Base-by-base conservation (phyloP, 306 rosid species). In the Begonia fuchsioides region DNA sequence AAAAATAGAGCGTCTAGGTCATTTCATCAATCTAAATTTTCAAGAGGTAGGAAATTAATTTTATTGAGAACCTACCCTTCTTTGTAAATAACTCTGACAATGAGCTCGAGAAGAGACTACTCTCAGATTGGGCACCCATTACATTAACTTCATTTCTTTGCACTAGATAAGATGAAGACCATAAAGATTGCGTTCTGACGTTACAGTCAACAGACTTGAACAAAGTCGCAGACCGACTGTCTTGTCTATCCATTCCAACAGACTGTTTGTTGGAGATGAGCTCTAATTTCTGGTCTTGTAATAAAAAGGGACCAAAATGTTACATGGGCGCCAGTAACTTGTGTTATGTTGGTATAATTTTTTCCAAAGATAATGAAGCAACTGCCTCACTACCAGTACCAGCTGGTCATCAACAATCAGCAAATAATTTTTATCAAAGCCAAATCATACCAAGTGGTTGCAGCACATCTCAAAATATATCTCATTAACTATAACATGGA, bases 91-190 rank as follows among this genome's bases (percentile, higher is more conserved):
- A 55, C 3, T 73, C 72, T 5, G 79, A 68, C 53, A 69, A 44
- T 12, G 79, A 73, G 65, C 75, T 68, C 0, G 79, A 68, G 75
- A 73, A 73, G 52, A 73, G 79, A 50, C 75, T 69, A 46, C 79
- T 73, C 72, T 73, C 79, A 39, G 57, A 61, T 57, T 69, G 79
- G 38, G 72, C 43, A 56, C 69, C 74, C 69, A 73, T 69, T 56
- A 61, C 58, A 47, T 62, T 47, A 44, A 58, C 53, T 43, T 56
- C 68, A 58, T 58, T 61, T 52, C 63, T 59, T 50, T 59, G 71
- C 11, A 53, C 52, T 57, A 55, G 47, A 59, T 65, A 65, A 61
- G 70, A 59, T 26, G 35, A 26, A 26, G 35, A 26, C 35, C 8
- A 1, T 26, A 26, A 46, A 35, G 66, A 59, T 54, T 32, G 38